phyloP scores from a whole-genome alignment of 768 basidiomycete species.

The Phylloporus sp. region DNA sequence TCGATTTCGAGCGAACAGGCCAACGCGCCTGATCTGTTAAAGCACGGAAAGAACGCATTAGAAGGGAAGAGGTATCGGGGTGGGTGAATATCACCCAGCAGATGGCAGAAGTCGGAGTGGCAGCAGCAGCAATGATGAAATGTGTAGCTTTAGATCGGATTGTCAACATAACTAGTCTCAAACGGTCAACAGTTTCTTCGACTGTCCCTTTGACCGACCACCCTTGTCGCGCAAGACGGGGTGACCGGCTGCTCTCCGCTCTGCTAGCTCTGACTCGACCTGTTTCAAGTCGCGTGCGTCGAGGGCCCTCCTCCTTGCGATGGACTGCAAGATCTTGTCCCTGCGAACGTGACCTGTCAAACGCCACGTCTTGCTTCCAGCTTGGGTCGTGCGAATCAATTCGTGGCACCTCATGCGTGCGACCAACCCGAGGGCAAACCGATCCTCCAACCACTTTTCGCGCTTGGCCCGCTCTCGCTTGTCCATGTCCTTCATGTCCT shows the following conservation, averaged over 20 bases:
- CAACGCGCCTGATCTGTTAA: conserved; percentile 12
- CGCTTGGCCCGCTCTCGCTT: conserved; percentile 48
- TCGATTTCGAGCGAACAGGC: conserved; percentile 22
- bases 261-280: conserved; percentile 31
- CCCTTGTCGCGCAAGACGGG: conserved; percentile 21
- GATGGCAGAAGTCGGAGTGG: neutral
- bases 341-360: conserved; percentile 39
- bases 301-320: conserved; percentile 43
- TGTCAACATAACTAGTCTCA: conserved; percentile 6
- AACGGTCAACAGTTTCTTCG: conserved; percentile 8
- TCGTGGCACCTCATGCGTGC: conserved; percentile 31
- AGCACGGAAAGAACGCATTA: too few species aligned
- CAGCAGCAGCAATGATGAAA: neutral
- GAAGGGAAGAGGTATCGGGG: neutral
- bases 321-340: conserved; percentile 46
- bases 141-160: conserved; percentile 24
- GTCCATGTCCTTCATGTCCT: conserved; percentile 71
- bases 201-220: neutral
- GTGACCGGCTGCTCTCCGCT: conserved; percentile 23
- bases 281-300: conserved; percentile 38
- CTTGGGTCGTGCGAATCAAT: conserved; percentile 34
- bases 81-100: neutral
- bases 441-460: conserved; percentile 58
- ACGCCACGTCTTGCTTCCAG: conserved; percentile 35
- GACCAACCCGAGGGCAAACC: conserved; percentile 44